A percentile compares a stretch with the other conserved stretches of the same genome.
These are phyloP conservation scores for Saccharum officinarum DNA, from an alignment of 176 grass and related monocot genomes.

Conservation along the genomic window DNA sequence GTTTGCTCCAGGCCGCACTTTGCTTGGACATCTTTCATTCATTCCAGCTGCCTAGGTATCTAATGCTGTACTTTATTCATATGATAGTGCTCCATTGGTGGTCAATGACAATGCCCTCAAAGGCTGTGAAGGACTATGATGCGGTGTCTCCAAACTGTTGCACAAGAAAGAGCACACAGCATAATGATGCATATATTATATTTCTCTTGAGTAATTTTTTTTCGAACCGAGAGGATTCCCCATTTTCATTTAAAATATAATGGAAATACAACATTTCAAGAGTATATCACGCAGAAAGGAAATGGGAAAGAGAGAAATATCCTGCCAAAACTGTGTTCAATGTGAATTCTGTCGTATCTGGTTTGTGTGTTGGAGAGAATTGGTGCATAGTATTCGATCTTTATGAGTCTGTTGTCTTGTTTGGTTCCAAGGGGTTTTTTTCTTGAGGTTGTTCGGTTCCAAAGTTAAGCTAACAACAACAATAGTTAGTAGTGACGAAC, in stretches of 20 bases:
- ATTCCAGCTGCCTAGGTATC: constrained; percentile 15
- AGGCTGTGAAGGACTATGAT: constrained; percentile 17
- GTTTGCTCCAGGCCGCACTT: constrained; percentile 15
- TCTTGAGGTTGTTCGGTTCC: neutral
- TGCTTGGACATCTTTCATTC: neutral
- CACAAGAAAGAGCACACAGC: neutral
- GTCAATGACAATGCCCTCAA: constrained; percentile 18
- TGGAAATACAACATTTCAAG: no score
- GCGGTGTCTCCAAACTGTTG: neutral
- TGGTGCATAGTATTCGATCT: neutral
- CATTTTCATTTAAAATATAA: no score
- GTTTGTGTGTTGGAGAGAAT: neutral
- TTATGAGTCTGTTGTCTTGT: no score
- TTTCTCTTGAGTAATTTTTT: neutral
- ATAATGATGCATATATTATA: neutral
- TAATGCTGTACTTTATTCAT: neutral
- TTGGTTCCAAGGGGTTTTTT: no score
- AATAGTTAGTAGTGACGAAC: neutral
- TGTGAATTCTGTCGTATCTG: neutral
- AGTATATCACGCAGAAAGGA: no score
- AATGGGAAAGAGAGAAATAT: neutral
- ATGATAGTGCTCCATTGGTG: neutral
- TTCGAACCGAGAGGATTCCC: no score
- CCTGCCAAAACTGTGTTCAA: neutral
- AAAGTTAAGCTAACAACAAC: neutral